These are phyloP conservation scores for Kazachstania africana DNA, from an alignment of 805 yeast genomes.

Conservation along the genomic window DNA sequence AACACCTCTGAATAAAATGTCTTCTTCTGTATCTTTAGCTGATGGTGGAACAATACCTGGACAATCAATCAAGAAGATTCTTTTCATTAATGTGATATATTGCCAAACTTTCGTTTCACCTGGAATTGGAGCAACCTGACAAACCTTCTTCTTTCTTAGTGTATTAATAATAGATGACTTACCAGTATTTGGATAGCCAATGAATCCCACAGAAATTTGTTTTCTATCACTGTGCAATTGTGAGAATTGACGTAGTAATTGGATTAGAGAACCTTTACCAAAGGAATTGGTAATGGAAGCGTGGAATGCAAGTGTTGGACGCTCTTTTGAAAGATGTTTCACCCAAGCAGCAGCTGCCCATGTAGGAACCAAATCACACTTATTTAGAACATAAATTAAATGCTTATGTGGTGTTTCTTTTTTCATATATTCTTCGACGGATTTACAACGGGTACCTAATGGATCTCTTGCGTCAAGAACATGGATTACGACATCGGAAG, in stretches of 20 bases:
- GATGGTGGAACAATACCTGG: conserved; percentile 99
- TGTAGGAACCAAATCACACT: conserved; percentile 96
- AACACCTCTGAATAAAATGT: conserved; percentile 89
- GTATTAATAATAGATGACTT: conserved; percentile 94
- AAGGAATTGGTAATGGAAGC: conserved; percentile 95
- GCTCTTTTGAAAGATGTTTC: conserved; percentile 79
- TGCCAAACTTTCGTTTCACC: conserved; percentile 99
- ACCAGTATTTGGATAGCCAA: conserved; percentile 98
- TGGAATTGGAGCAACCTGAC: conserved; percentile 95
- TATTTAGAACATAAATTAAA: conserved; percentile 84
- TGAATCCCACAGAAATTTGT: conserved; percentile 93
- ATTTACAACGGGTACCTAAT: conserved; percentile 84
- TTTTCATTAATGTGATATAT: conserved; percentile 92
- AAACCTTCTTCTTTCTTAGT: conserved; percentile 85
- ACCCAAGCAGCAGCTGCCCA: conserved; percentile 99
- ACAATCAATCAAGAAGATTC: conserved; percentile 90
- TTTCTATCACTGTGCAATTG: conserved; percentile 83
- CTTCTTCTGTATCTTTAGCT: conserved; percentile 77
- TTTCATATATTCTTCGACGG: conserved; percentile 84
- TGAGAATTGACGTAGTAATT: conserved; percentile 85
- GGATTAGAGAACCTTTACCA: conserved; percentile 94
- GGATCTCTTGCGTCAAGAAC: conserved; percentile 98
- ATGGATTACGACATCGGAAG: conserved; percentile 93
- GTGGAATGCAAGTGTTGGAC: conserved; percentile 94
- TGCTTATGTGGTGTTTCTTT: conserved; percentile 96